phyloP scores from a whole-genome alignment of 805 yeast genomes.

The Metschnikowia reukaufii region DNA sequence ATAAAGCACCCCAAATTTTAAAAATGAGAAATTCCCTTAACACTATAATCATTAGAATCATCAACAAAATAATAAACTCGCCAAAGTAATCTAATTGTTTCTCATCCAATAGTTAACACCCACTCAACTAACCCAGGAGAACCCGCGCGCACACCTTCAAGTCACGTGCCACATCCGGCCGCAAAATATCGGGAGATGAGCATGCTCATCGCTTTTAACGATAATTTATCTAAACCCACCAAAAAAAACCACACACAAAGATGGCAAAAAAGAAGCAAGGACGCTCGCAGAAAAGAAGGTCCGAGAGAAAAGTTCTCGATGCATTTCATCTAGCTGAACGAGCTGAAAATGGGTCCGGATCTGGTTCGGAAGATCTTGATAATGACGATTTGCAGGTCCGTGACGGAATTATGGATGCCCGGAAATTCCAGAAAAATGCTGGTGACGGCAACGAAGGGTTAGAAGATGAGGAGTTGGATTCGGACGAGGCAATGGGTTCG shows the following conservation, averaged over 20 bases:
- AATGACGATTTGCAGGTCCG: slow-evolving; percentile 29
- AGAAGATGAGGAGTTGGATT: slow-evolving; percentile 69
- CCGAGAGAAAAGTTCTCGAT: slow-evolving; percentile 38
- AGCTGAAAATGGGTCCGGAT: slow-evolving; percentile 28
- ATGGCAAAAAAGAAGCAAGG: slow-evolving; percentile 20
- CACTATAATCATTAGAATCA: too few relatives aligned
- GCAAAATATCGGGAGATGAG: neutral
- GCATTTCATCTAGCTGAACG: slow-evolving; percentile 48
- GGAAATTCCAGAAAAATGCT: slow-evolving; percentile 32
- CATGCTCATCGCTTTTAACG: neutral
- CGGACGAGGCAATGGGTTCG: slow-evolving; percentile 87
- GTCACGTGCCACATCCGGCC: neutral
- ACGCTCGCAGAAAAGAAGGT: slow-evolving; percentile 31
- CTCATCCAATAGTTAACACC: too few relatives aligned
- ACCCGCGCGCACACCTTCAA: too few relatives aligned
- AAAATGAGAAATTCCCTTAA: too few relatives aligned
- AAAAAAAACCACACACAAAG: neutral
- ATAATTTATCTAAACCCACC: neutral
- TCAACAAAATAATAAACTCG: neutral
- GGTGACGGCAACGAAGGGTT: slow-evolving; percentile 30
- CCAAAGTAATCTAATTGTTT: neutral
- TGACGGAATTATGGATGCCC: slow-evolving; percentile 44
- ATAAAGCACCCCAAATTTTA: too few relatives aligned
- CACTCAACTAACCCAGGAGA: too few relatives aligned
- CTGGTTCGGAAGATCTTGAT: slow-evolving; percentile 19